These are phyloP conservation scores for Hypoxylon fuscum DNA, from an alignment of 495 filamentous ascomycete genomes.

Conservation along the genomic window DNA sequence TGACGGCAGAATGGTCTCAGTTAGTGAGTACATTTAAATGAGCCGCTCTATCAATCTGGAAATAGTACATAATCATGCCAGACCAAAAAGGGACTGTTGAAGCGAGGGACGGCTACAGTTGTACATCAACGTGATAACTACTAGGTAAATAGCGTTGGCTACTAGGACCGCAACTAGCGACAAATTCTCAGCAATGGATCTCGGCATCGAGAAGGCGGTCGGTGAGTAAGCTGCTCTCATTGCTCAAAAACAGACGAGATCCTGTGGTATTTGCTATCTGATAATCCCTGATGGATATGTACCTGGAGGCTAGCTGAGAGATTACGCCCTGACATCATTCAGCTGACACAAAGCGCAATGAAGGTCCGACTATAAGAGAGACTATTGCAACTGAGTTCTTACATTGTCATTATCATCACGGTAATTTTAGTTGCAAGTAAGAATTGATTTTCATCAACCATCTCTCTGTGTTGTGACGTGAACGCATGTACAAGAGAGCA, in stretches of 20 bases:
- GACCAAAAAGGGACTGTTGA: constrained; percentile 33
- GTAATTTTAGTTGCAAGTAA: neutral
- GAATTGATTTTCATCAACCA: neutral
- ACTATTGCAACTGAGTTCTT: constrained; percentile 13
- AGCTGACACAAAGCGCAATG: constrained; percentile 27
- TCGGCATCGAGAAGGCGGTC: constrained; percentile 3
- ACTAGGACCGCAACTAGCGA: constrained; percentile 23
- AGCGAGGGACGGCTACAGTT: constrained; percentile 21
- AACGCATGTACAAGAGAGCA: neutral
- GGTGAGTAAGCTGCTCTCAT: constrained; percentile 20
- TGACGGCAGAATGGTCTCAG: constrained; percentile 26
- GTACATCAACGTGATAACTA: constrained; percentile 9
- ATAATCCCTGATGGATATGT: neutral
- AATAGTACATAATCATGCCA: constrained; percentile 28
- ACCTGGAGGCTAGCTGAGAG: constrained; percentile 32
- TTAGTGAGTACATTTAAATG: constrained; percentile 23
- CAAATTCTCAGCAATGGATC: constrained; percentile 9
- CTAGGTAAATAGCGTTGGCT: constrained; percentile 5
- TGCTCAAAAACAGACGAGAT: neutral
- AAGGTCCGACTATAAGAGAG: constrained; percentile 5
- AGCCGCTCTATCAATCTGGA: constrained; percentile 21
- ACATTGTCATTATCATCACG: constrained; percentile 14
- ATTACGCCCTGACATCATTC: constrained; percentile 35
- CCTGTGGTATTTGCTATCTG: neutral
- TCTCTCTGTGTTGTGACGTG: neutral